Base-by-base conservation (phyloP, 345 rosid genomes). In the Kandelia obovata region DNA sequence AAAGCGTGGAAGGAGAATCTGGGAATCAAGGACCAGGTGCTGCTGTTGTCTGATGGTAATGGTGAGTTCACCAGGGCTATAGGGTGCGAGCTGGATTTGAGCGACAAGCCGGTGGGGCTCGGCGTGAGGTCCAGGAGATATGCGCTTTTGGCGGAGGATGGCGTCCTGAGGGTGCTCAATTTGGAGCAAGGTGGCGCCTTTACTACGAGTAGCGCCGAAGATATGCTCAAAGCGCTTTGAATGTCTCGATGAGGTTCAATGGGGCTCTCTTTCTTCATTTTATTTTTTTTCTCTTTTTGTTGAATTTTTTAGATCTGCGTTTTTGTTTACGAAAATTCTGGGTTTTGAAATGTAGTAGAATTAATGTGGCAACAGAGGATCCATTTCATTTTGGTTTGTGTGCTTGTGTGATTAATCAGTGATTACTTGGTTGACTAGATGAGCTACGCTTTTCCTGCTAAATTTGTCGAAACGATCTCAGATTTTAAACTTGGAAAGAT, bases 171-270 rank as follows among this genome's bases (percentile, higher is more conserved):
- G 82, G 86, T 91, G 26, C 78, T 88, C 60, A 91, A 89, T 64
- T 80, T 91, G 73, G 96, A 94, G 77, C 95, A 94, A 72, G 97
- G 97, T 2, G 98, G 98, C 15, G 96, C 97, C 47, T 89, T 94
- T 62, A 94, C 97, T n/a, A 76, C 69, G 72, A 87, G 95, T 56
- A 78, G 96, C 5, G 98, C 97, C 26, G 96, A 94, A 73, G 92
- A 94, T 62, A 82, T 91, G 75, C 97, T 94, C 69, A 89, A 87
- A 58, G 84, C 69, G 49, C 91, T 89, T 5, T 94, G 75, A 85
- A 71, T 83, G 58, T 10, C 37, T 28, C 43, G 2, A 32, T 46
- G 59, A 56, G 59, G 26, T 56, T 8, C 23, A 23, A 55, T 27
- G 30, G 25, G 6, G 59, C 6, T 11, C 37, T 1, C 6, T 34